Evolutionary conservation across 805 yeast species (phyloP), one percentile per base, ranked within the genome.

Genomic region (Wickerhamomyces mucosus): DNA sequence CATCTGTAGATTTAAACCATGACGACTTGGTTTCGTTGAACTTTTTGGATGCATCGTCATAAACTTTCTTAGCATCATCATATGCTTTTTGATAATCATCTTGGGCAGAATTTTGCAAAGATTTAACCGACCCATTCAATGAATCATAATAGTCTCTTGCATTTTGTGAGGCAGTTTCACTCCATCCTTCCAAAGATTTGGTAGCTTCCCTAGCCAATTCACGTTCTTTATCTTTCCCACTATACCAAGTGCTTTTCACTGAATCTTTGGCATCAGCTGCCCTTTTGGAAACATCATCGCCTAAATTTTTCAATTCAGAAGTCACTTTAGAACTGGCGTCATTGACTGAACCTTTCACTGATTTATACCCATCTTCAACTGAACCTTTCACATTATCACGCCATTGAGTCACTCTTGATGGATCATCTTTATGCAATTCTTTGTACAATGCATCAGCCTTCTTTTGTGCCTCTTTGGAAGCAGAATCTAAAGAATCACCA

Each of bases 171-270:
- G 71, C 72, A 28, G 58, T 51, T 29, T 65, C 69, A 21, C 72
- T 69, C 65, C 69, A 67, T 1, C 72, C 72, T 16, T 45, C 48
- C 4, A 65, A 51, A 4, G 64, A 47, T 5, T 48, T 41, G 30
- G 51, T 51, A 4, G 69, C 62, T 16, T 41, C 34, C 24, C 45
- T 44, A 1, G 55, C 55, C 19, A 53, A 36, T 17, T 54, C 50
- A 14, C 47, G 49, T 15, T 58, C 56, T 21, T 47, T 55, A 9
- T 41, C 34, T 28, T 26, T n/a, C 1, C 30, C 19, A 15, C 23
- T 26, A 15, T 36, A 39, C 46, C 46, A 41, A 15, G 31, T 25
- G 4, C 29, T 22, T 10, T 21, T 26, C 9, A 37, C 21, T 11
- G 30, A 26, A 5, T 27, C 18, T 30, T 33, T 32, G 8, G 33